Evolutionary conservation across 73 alveolate species (phyloP).

Genomic region (Paramecium biaurelia): DNA sequence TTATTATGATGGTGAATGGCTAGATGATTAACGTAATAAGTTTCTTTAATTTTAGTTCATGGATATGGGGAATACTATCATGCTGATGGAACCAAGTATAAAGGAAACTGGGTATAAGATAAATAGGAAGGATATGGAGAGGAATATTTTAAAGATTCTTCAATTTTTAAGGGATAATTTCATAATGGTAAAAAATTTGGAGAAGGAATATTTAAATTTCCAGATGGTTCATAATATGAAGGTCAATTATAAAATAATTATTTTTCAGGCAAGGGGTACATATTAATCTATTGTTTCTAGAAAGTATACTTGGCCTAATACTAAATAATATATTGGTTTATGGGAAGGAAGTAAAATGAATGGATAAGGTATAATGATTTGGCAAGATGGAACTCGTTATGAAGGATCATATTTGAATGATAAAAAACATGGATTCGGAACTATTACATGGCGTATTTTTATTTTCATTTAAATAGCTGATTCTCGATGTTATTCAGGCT

Average conservation of each 20-base stretch:
- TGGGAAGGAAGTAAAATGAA: conserved; percentile 63
- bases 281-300: background rate
- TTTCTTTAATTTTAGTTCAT: conserved; percentile 17
- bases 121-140: conserved; percentile 61
- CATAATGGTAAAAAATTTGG: conserved; percentile 68
- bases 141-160: conserved; percentile 59
- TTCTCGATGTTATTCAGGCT: conserved; percentile 60
- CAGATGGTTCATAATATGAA: conserved; percentile 74
- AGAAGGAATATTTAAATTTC: conserved; percentile 68
- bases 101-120: conserved; percentile 70
- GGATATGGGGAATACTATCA: conserved; percentile 69
- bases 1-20: conserved; percentile 81
- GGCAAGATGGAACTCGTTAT: conserved; percentile 67
- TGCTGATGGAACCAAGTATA: conserved; percentile 49
- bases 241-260: background rate
- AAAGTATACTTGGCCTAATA: background rate
- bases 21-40: conserved; percentile 64
- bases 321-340: background rate
- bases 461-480: conserved; percentile 52
- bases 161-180: conserved; percentile 66
- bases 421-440: conserved; percentile 65
- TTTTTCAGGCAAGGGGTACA: conserved; percentile 31
- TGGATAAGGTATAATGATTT: conserved; percentile 68
- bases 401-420: conserved; percentile 66
- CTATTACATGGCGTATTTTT: conserved; percentile 24